Evolutionary conservation across 2,329 filamentous ascomycete genomes (phyloP).

Genomic region (Colletotrichum sp.): DNA sequence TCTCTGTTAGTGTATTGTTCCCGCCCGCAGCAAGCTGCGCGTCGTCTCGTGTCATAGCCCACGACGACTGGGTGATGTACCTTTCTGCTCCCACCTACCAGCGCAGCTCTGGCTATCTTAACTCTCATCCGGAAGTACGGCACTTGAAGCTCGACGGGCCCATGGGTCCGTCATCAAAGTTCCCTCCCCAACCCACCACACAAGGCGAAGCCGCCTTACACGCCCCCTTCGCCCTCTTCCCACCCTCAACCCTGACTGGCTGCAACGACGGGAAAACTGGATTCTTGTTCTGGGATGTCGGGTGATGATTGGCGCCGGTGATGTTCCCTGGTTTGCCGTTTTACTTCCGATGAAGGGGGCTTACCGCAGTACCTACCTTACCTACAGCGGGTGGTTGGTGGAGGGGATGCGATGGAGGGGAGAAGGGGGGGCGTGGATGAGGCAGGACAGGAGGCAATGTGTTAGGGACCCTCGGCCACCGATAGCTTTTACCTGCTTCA

Average conservation of each 20-base stretch:
- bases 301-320: constrained; percentile 2
- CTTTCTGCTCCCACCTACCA: background rate
- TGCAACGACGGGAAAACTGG: background rate
- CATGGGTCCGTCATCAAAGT: constrained; percentile 4
- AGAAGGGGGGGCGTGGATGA: background rate
- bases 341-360: constrained; percentile 9
- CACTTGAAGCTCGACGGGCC: constrained; percentile 5
- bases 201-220: background rate
- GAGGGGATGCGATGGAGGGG: background rate
- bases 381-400: background rate
- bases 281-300: background rate
- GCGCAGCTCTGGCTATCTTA: background rate
- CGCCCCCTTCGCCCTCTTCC: background rate
- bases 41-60: background rate
- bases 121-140: constrained; percentile 12
- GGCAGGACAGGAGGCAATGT: background rate
- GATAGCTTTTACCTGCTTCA: background rate
- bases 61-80: background rate
- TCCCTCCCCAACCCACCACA: background rate
- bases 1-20: background rate
- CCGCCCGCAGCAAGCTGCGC: background rate
- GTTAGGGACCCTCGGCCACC: constrained; percentile 12
- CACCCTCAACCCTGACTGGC: background rate
- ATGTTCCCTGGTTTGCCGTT: background rate
- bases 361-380: background rate